These are phyloP conservation scores for Hanseniaspora occidentalis DNA, from an alignment of 805 yeast species.

Conservation along the genomic window DNA sequence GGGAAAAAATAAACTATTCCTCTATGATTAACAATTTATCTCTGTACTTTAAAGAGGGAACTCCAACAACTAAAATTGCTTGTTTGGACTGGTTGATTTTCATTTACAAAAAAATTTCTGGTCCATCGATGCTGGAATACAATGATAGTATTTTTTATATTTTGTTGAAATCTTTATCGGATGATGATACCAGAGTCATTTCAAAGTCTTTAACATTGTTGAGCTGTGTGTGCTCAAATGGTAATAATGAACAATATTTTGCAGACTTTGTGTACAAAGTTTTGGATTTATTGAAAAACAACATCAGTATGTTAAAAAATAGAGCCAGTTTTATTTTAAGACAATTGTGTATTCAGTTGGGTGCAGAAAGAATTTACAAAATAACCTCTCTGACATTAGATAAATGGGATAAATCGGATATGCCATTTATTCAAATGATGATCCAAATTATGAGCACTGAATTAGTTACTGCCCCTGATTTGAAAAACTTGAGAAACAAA, in stretches of 20 bases:
- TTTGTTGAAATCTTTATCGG: conserved; percentile 57
- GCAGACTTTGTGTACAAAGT: conserved; percentile 62
- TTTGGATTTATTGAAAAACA: conserved; percentile 55
- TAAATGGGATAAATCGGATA: conserved; percentile 34
- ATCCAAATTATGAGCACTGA: conserved; percentile 82
- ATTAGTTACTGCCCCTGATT: conserved; percentile 74
- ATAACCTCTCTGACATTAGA: conserved; percentile 68
- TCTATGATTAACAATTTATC: conserved; percentile 62
- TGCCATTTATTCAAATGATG: conserved; percentile 61
- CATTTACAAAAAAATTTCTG: conserved; percentile 55
- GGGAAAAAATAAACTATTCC: conserved; percentile 33
- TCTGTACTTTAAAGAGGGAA: conserved; percentile 57
- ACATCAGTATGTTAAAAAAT: conserved; percentile 49
- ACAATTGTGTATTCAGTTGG: conserved; percentile 68
- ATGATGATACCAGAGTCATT: conserved; percentile 28
- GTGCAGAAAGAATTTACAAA: conserved; percentile 73
- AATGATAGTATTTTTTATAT: conserved; percentile 62
- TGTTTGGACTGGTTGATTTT: conserved; percentile 83
- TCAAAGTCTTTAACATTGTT: conserved; percentile 20
- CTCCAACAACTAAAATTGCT: conserved; percentile 71
- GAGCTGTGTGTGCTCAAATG: conserved; percentile 18
- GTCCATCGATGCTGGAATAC: conserved; percentile 40
- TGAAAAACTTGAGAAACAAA: conserved; percentile 54
- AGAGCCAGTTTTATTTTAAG: conserved; percentile 77
- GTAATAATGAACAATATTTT: conserved; percentile 57